Evolutionary conservation across 2,329 filamentous ascomycete species (phyloP).

Genomic region (Botrytis byssoidea): DNA sequence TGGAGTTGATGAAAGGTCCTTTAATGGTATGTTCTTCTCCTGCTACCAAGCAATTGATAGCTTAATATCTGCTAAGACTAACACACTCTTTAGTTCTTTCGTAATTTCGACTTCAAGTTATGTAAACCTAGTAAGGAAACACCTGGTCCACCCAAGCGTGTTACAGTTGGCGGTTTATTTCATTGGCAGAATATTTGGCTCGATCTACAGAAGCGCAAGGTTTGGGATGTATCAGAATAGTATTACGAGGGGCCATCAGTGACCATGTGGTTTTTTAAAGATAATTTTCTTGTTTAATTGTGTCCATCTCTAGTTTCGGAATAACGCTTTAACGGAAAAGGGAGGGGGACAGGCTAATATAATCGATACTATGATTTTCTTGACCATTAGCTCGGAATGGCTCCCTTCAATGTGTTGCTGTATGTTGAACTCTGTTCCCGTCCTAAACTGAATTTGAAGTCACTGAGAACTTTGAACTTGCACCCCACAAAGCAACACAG

Average conservation of each 20-base stretch:
- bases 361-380: background rate
- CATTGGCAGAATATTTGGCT: conserved; percentile 13
- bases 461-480: background rate
- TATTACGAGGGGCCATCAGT: background rate
- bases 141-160: background rate
- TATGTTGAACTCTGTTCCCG: background rate
- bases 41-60: background rate
- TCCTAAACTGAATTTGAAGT: background rate
- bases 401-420: background rate
- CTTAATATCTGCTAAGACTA: no score
- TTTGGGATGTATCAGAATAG: background rate
- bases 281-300: background rate
- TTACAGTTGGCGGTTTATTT: background rate
- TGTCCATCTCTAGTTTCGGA: background rate
- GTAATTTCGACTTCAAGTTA: background rate
- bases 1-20: conserved; percentile 13
- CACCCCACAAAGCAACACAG: background rate
- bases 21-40: background rate
- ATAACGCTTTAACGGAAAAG: background rate
- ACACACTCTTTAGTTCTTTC: background rate
- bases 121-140: conserved; percentile 3
- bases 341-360: background rate
- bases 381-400: background rate
- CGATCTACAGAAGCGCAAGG: background rate
- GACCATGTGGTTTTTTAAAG: no score